Evolutionary conservation across 371 early-diverging fungal species (phyloP).

Genomic region (Mortierella sp.): DNA sequence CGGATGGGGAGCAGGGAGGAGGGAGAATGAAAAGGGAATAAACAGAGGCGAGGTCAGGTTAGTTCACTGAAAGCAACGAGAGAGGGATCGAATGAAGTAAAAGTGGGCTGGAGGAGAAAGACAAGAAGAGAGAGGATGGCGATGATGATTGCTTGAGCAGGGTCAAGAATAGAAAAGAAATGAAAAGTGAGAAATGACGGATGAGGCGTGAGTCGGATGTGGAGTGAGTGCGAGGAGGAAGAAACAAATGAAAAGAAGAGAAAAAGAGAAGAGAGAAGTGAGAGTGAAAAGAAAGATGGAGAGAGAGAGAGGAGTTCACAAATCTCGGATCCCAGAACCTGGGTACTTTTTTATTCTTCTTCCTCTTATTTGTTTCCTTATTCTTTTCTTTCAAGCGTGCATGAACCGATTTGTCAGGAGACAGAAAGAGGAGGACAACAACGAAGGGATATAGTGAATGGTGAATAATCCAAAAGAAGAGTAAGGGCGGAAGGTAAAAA

Average conservation of each 20-base stretch:
- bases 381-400: neutral
- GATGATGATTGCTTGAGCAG: neutral
- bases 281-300: neutral
- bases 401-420: constrained; percentile 11
- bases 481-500: neutral
- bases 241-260: neutral
- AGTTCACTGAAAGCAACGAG: neutral
- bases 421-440: neutral
- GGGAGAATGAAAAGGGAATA: neutral
- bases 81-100: neutral
- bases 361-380: neutral
- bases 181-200: neutral
- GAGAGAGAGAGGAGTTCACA: constrained; percentile 5
- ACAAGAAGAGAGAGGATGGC: neutral
- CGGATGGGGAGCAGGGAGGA: neutral
- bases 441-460: neutral
- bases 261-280: neutral
- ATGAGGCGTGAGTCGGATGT: neutral
- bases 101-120: neutral
- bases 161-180: neutral
- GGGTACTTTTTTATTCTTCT: neutral
- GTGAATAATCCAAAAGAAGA: neutral
- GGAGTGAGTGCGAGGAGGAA: neutral
- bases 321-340: constrained; percentile 12
- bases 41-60: neutral